Evolutionary conservation across 202 grass and related monocot species (phyloP).

Genomic region (Cymbopogon flexuosus): DNA sequence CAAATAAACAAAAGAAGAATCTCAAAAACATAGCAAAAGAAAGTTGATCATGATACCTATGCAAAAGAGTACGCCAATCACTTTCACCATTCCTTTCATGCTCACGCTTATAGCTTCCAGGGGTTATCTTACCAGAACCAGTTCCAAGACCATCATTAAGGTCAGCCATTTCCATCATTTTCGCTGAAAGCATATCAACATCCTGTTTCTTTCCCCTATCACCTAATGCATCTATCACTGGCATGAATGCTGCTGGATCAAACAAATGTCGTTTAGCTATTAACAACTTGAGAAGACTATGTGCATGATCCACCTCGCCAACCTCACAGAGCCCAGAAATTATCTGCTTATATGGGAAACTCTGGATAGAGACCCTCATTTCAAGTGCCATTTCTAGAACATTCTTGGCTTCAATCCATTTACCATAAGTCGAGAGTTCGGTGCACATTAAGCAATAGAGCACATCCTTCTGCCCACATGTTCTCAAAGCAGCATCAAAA

Average conservation of each 20-base stretch:
- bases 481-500: slow-evolving; percentile 74
- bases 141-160: slow-evolving; percentile 13
- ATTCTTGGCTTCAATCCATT: slow-evolving; percentile 58
- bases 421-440: slow-evolving; percentile 53
- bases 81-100: slow-evolving; percentile 38
- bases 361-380: slow-evolving; percentile 63
- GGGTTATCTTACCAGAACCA: slow-evolving; percentile 22
- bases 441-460: slow-evolving; percentile 82
- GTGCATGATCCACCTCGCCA: slow-evolving; percentile 47
- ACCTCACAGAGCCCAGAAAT: slow-evolving; percentile 61
- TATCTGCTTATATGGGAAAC: slow-evolving; percentile 74
- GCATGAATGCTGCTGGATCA: slow-evolving; percentile 81
- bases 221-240: slow-evolving; percentile 66
- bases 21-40: slow-evolving; percentile 8
- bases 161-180: slow-evolving; percentile 84
- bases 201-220: slow-evolving; percentile 73
- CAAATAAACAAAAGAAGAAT: slow-evolving; percentile 35
- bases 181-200: slow-evolving; percentile 73
- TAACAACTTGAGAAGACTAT: slow-evolving; percentile 65
- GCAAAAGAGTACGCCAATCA: slow-evolving; percentile 73
- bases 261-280: slow-evolving; percentile 59
- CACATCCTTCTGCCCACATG: slow-evolving; percentile 69
- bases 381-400: slow-evolving; percentile 62
- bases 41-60: slow-evolving; percentile 52
- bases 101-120: slow-evolving; percentile 33